Base-by-base conservation (phyloP, 2,329 filamentous ascomycete genomes). In the Escovopsis sp. region DNA sequence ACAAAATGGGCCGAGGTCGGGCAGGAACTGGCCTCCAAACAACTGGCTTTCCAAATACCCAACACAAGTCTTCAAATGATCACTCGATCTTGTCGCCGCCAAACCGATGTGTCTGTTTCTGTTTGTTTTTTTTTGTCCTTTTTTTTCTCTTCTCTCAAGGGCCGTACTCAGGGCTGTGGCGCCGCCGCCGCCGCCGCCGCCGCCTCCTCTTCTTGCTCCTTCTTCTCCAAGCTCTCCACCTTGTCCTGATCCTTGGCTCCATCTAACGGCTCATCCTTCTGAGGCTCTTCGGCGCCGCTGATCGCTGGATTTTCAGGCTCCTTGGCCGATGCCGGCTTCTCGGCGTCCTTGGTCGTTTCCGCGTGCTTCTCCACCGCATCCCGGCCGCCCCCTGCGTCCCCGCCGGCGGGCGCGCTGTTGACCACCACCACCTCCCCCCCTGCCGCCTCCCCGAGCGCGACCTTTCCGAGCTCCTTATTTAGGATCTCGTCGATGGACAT, bases 401-500 rank as follows among this genome's bases (percentile, higher is more conserved):
- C 43, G 19, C 48, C 47, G 32, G 52, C 50, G 33, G 55, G 47
- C 8, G 52, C 51, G 3, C 52, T 46, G 6, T 50, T 33, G 3
- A 51, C 50, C 15, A 15, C 15, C 15, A 15, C 15, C 15, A 15
- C 15, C 15, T 15, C 15, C 15, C 15, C 3, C 52, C 50, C 41
- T 36, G 60, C 58, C 1, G 59, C 49, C 45, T 59, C 64, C 55
- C 70, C 65, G 28, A 30, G 28, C 40, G 60, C 55, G 19, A 65
- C 65, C 12, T 57, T 53, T 53, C 63, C 55, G 18, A 56, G 55
- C 48, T 59, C 59, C 9, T 58, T 60, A 23, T 62, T 58, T 42
- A 63, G 63, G 49, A 66, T 59, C 39, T 61, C 62, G 9, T 56
- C 41, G 11, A 59, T 58, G n/a, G 56, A 62, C 6, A 48, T 52